Base-by-base conservation (phyloP, 2,329 filamentous ascomycete genomes). In the Fusarium armeniacum region DNA sequence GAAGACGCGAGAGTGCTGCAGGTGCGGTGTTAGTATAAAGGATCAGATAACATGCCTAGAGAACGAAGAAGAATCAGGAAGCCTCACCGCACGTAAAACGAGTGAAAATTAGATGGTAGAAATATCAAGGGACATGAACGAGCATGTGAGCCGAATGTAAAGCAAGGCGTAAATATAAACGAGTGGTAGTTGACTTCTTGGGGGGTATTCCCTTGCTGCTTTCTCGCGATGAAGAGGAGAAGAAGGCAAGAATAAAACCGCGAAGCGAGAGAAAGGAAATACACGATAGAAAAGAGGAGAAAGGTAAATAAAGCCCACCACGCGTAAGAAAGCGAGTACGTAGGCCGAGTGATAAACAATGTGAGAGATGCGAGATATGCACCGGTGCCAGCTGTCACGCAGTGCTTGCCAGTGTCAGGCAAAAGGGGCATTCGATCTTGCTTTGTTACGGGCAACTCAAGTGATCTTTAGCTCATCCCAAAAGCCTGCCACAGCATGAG, bases 361-460 rank as follows among this genome's bases (percentile, higher is more conserved):
- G 51, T 41, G 66, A 61, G 52, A 69, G 58, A 65, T 58, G 36
- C 47, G 45, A 51, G 44, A 45, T 47, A 9, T 9, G 26, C 52
- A 62, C 70, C 74, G 72, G 58, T 63, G 43, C 43, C 66, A 65
- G 49, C 69, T 67, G 72, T 73, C 62, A 62, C 57, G 71, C 67
- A 70, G 52, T 62, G 28, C 59, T 46, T 58, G 53, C 50, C 67
- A 65, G 65, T 64, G 62, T 43, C 53, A 47, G 50, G 51, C 40
- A 53, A 60, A 68, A 58, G 54, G 58, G 55, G 53, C 43, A 58
- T 47, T 28, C 57, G 50, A 50, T 46, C 36, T 55, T 57, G 57
- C 44, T 51, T 41, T 61, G 63, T 70, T 65, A 66, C 59, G 66
- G 62, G 58, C 46, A 16, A 18, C 26, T 40, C 44, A 50, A 57